Evolutionary conservation across 495 filamentous ascomycete species (phyloP).

Genomic region (Penicillium samsonianum): DNA sequence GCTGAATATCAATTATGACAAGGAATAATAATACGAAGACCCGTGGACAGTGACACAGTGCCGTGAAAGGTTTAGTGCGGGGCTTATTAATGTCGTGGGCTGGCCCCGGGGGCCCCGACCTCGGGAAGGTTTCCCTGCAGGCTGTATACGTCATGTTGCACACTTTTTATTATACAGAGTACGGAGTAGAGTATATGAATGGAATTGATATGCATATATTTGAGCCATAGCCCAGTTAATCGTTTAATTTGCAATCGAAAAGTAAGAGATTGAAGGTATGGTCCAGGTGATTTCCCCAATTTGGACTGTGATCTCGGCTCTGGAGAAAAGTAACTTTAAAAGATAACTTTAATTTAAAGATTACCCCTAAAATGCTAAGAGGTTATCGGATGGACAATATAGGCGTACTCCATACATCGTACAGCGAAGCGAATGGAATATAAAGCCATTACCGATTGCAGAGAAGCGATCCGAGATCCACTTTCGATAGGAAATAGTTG

Average conservation of each 20-base stretch:
- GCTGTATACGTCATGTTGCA: slow-evolving; percentile 14
- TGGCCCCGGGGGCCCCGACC: neutral
- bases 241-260: neutral
- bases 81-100: slow-evolving; percentile 25
- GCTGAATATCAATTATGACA: neutral
- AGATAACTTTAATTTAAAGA: too few species aligned
- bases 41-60: neutral
- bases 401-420: too few species aligned
- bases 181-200: neutral
- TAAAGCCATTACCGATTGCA: neutral
- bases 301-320: too few species aligned
- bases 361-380: neutral
- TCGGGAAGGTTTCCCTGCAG: neutral
- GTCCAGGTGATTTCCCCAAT: neutral
- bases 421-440: neutral
- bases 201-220: neutral
- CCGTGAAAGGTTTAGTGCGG: slow-evolving; percentile 12
- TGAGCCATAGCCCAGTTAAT: neutral
- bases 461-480: neutral
- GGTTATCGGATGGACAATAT: too few species aligned
- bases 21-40: neutral
- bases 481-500: neutral
- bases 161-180: neutral
- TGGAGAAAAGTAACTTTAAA: too few species aligned
- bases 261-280: neutral